Conservation (phyloP, 1,284 basidiomycete genomes). For the Grifola frondosa region DNA sequence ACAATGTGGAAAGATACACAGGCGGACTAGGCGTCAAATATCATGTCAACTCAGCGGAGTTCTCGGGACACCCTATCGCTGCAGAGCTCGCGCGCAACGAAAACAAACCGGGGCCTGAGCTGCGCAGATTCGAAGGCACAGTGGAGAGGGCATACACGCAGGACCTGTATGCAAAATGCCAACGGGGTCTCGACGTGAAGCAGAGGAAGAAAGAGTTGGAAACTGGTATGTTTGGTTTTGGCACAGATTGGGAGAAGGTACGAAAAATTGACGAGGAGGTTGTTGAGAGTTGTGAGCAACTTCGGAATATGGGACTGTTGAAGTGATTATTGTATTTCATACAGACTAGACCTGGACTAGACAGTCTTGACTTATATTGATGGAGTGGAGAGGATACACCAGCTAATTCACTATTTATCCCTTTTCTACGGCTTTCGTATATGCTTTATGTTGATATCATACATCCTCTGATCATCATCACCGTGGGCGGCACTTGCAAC, state of each 20-base stretch:
- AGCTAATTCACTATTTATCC: slow-evolving; percentile 12
- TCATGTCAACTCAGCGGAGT: slow-evolving; percentile 83
- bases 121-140: slow-evolving; percentile 58
- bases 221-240: slow-evolving; percentile 84
- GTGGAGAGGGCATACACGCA: slow-evolving; percentile 76
- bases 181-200: slow-evolving; percentile 59
- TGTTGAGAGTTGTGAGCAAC: slow-evolving; percentile 73
- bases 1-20: slow-evolving; percentile 68
- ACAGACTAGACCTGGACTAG: not conserved
- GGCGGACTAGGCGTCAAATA: slow-evolving; percentile 73
- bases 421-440: too few relatives aligned
- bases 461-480: not conserved
- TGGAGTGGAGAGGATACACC: slow-evolving; percentile 8
- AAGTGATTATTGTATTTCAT: slow-evolving; percentile 23
- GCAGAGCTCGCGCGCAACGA: slow-evolving; percentile 61
- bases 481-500: too few relatives aligned
- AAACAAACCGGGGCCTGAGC: slow-evolving; percentile 39
- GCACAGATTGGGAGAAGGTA: slow-evolving; percentile 88
- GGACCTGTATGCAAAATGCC: slow-evolving; percentile 70
- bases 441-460: slow-evolving; percentile 3
- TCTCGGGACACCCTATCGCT: slow-evolving; percentile 78
- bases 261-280: slow-evolving; percentile 62
- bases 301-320: slow-evolving; percentile 57
- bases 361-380: slow-evolving; percentile 7
- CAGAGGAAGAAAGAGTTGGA: slow-evolving; percentile 71